Conservation (phyloP, 805 yeast genomes). For the Candida multigemmis region DNA sequence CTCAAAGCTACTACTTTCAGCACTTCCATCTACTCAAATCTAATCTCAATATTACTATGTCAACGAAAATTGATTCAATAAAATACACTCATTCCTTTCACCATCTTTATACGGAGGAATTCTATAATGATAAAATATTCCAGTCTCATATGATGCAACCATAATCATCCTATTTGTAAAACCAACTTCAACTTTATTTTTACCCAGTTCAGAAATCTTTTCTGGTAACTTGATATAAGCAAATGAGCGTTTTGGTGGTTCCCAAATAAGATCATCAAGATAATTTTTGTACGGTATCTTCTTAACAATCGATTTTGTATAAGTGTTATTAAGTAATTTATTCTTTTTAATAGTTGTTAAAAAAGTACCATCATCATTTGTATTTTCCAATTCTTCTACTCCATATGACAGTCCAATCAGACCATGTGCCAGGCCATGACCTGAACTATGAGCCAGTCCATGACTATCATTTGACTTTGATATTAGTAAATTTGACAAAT, state of each 20-base stretch:
- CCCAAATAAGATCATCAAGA: constrained; percentile 31
- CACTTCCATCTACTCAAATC: no score
- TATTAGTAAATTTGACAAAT: constrained; percentile 27
- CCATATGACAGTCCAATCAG: no score
- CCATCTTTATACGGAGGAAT: no score
- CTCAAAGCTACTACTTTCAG: no score
- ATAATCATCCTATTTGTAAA: constrained; percentile 22
- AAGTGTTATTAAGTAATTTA: constrained; percentile 22
- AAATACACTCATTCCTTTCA: no score
- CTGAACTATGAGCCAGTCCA: no score
- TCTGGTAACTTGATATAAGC: constrained; percentile 31
- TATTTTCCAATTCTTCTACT: constrained; percentile 8
- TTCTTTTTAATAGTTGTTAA: constrained; percentile 13
- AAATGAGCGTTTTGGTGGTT: constrained; percentile 33
- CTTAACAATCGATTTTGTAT: constrained; percentile 27
- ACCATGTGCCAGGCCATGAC: no score
- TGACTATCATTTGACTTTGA: constrained; percentile 13
- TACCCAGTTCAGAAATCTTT: constrained; percentile 7
- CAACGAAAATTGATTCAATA: no score
- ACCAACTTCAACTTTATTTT: constrained; percentile 26
- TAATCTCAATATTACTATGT: no score
- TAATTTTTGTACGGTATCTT: constrained; percentile 32
- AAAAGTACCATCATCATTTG: constrained; percentile 4
- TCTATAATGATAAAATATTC: constrained; percentile 30
- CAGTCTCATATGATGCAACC: constrained; percentile 29